Percentiles rank a stretch among this genome's conserved stretches.
Evolutionary conservation across 306 rosid species (phyloP).

Genomic region (Ceratonia siliqua): DNA sequence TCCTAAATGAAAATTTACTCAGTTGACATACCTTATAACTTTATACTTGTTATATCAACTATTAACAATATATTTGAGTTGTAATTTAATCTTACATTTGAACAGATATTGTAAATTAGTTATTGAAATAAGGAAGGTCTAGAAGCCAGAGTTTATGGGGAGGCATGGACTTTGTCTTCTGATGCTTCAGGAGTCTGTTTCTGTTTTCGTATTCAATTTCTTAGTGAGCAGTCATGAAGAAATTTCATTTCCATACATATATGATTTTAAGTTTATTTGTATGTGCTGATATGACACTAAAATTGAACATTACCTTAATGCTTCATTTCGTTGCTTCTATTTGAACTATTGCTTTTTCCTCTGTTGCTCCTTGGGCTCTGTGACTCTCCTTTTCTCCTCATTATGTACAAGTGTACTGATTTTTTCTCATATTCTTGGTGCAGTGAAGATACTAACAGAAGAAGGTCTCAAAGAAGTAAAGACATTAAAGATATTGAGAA

Average conservation of each 20-base stretch:
- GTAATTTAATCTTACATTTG: neutral
- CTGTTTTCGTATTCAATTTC: neutral
- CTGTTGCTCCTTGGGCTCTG: slow-evolving; percentile 6
- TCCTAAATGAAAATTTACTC: neutral
- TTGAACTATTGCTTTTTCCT: neutral
- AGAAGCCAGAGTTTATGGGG: neutral
- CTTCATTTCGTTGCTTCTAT: neutral
- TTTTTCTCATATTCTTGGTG: slow-evolving; percentile 17
- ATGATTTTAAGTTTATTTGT: neutral
- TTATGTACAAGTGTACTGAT: neutral
- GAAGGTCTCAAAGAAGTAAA: slow-evolving; percentile 50
- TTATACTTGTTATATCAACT: neutral
- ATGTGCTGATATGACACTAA: neutral
- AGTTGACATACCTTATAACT: too few species aligned
- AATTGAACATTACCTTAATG: neutral
- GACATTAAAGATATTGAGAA: slow-evolving; percentile 43
- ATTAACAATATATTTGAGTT: neutral
- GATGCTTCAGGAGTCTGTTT: neutral
- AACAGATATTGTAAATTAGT: neutral
- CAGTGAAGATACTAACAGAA: slow-evolving; percentile 56
- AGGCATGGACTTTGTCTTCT: neutral
- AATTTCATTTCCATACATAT: neutral
- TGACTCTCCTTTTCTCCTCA: slow-evolving; percentile 17
- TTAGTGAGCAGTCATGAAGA: neutral
- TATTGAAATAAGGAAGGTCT: neutral